Base-by-base conservation (phyloP, 495 filamentous ascomycete genomes). In the Melanomma pulvis-pyrius region DNA sequence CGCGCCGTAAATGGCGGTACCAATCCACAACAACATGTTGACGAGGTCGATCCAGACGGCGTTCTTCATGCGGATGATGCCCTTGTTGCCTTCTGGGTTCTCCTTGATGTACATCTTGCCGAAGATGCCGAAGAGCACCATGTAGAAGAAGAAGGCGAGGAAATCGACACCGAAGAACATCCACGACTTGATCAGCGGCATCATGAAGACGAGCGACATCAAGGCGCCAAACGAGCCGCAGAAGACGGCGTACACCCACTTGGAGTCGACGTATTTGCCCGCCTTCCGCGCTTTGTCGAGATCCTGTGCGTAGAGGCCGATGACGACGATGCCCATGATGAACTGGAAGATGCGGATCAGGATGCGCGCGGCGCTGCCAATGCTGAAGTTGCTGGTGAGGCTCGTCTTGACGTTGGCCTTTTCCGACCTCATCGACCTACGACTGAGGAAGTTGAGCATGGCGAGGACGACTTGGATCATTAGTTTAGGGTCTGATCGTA, bases 31-130 rank as follows among this genome's bases (percentile, higher is more conserved):
- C 34, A 89, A 62, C 74, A 89, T 82, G 71, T 88, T 89, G 24
- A 84, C 76, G 53, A 96, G 77, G 76, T 93, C 90, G 24, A 96
- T 77, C 91, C 91, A 96, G 29, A 92, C 90, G 28, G 92, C 91
- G 75, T 88, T 86, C 76, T 92, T 89, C 92, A 96, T 94, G 30
- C 90, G 82, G 68, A 81, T 78, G 53, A 92, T 82, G 22, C 81
- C 81, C 17, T 63, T 68, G 74, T 90, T 80, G 29, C 84, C 84
- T 62, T 86, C 79, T 8, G 87, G 71, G 67, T 90, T 74, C 53
- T 84, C 83, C 59, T 87, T 75, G 76, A 94, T 88, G 80, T 88
- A 96, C 81, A 90, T 83, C 74, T 85, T 85, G 53, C 85, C 92
- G 75, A 96, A 96, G 29, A 92, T 71, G 24, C 91, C 92, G 76